These are phyloP conservation scores for Arthrobotrys entomopaga DNA, from an alignment of 2,329 filamentous ascomycete species.

Conservation along the genomic window DNA sequence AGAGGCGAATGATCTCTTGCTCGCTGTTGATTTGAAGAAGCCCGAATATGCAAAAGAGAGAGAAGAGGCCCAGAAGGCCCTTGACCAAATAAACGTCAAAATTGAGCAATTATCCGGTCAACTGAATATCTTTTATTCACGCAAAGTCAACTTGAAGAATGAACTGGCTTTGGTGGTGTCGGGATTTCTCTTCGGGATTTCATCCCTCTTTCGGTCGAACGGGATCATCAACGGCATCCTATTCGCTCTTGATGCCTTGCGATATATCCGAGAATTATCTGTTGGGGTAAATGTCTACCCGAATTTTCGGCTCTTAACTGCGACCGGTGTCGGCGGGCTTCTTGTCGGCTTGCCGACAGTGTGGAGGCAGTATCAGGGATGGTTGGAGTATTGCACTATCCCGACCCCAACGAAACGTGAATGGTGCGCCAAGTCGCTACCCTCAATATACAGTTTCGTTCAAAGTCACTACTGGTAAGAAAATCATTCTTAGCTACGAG, in stretches of 20 bases:
- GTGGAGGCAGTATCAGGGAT: constrained; percentile 52
- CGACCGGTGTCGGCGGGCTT: constrained; percentile 74
- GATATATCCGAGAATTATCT: constrained; percentile 48
- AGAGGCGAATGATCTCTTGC: too few species aligned
- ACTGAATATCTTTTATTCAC: too few species aligned
- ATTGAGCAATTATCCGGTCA: too few species aligned
- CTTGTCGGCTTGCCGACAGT: constrained; percentile 72
- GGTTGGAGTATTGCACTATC: constrained; percentile 40
- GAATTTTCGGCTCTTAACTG: constrained; percentile 67
- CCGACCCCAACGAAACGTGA: constrained; percentile 63
- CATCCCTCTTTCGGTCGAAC: constrained; percentile 82
- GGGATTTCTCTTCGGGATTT: constrained; percentile 75
- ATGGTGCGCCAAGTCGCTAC: constrained; percentile 79
- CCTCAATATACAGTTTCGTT: constrained; percentile 91
- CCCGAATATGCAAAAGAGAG: too few species aligned
- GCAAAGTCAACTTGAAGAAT: constrained; percentile 55
- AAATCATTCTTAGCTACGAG: constrained; percentile 1
- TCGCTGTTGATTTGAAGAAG: too few species aligned
- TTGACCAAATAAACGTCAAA: too few species aligned
- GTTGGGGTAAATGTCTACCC: constrained; percentile 58
- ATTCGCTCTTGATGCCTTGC: constrained; percentile 72
- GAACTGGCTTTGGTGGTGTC: constrained; percentile 70
- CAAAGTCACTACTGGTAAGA: constrained; percentile 86
- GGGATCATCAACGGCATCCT: constrained; percentile 83
- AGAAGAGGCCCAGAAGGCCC: too few species aligned